phyloP scores from a whole-genome alignment of 2,329 filamentous ascomycete species.

The Colletotrichum sublineola region DNA sequence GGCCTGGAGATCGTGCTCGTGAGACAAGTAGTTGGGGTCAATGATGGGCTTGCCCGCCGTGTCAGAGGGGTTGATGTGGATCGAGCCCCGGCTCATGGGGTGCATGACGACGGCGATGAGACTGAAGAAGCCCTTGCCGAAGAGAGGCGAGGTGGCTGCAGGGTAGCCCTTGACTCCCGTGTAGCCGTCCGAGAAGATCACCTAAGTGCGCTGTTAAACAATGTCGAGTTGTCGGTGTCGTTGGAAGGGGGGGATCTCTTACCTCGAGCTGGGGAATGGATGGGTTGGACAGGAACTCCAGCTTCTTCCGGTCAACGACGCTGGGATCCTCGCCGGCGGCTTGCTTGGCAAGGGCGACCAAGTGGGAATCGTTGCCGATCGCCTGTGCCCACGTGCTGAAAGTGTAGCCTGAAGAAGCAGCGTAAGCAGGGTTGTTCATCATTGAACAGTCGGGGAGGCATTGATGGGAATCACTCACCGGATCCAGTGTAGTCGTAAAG shows the following conservation, averaged over 20 bases:
- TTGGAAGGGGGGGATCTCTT: background rate
- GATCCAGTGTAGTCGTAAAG: constrained; percentile 57
- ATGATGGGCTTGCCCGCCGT: constrained; percentile 50
- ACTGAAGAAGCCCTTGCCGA: constrained; percentile 49
- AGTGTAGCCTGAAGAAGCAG: constrained; percentile 47
- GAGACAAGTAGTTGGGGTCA: constrained; percentile 50
- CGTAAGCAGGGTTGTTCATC: background rate
- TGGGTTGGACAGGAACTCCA: constrained; percentile 54
- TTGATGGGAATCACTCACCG: constrained; percentile 28
- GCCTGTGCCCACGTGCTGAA: constrained; percentile 59
- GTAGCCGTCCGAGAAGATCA: constrained; percentile 60
- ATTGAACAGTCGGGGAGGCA: background rate
- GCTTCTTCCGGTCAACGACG: constrained; percentile 54
- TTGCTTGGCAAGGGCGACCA: constrained; percentile 51
- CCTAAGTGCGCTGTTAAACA: background rate
- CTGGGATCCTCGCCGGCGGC: constrained; percentile 48
- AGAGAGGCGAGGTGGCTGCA: constrained; percentile 45
- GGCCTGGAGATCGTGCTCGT: constrained; percentile 46
- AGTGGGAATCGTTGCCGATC: constrained; percentile 48
- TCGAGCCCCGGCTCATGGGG: constrained; percentile 49
- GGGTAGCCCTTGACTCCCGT: constrained; percentile 56
- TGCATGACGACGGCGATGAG: constrained; percentile 49
- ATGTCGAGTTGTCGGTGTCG: background rate
- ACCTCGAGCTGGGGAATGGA: constrained; percentile 58
- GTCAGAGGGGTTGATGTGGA: constrained; percentile 53